Evolutionary conservation across 202 grass and related monocot species (phyloP), one percentile per base, ranked within the genome.

Genomic region (Bolboschoenoplectus hybrid): DNA sequence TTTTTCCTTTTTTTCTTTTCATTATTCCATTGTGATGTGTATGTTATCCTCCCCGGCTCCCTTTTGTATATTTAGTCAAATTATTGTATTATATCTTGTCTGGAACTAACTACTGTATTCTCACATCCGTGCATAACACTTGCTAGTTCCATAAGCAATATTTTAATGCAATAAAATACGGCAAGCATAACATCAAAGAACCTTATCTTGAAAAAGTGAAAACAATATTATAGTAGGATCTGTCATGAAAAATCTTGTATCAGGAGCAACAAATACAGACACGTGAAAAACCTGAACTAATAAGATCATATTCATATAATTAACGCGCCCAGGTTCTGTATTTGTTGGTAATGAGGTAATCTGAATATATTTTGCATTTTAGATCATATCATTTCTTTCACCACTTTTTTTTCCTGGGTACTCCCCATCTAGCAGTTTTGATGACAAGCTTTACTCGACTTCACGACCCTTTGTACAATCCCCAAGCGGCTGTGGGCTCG

Each of bases 1-100:
- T 52, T 84, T 75, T 80, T 49, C 38, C 17, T 63, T 51, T 41
- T 70, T 47, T 49, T 16, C 47, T 67, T 74, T 41, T 38, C 13
- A 56, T 34, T 81, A 63, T 80, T 51, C 43, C 14, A 67, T 70
- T 88, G 49, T 84, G 14, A 72, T 70, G 85, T 86, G 61, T 63
- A 83, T 88, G 71, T 83, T 62, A 74, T 76, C 39, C n/a, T 67
- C 53, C 5, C 17, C 26, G 26, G 0, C 26, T 26, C 45, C 52
- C 13, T 57, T 11, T 62, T 88, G 86, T 88, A 88, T 88, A 88
- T 88, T 43, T 80, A 62, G 68, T 75, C 67, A 44, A 64, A 72
- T 73, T 78, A 50, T 61, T 77, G 70, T 86, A 74, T 86, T 16
- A 86, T 86, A 79, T 86, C 40, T 86, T 49, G 52, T 58, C 32